phyloP scores from a whole-genome alignment of 768 basidiomycete species.

The Amanita brunnescens region DNA sequence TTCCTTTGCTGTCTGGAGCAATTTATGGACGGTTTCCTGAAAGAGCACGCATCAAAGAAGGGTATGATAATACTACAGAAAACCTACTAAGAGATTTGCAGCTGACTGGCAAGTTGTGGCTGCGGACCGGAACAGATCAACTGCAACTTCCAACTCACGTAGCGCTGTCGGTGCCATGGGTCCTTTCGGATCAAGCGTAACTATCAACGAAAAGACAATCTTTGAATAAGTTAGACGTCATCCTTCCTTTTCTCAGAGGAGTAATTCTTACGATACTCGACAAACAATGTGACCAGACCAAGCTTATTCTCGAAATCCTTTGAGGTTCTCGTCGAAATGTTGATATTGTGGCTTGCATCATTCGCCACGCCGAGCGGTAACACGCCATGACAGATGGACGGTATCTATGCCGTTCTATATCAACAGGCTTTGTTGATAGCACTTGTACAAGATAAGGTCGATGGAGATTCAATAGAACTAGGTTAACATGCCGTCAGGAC shows the following conservation, averaged over 20 bases:
- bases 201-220: slow-evolving; percentile 53
- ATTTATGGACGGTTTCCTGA: slow-evolving; percentile 32
- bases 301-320: slow-evolving; percentile 34
- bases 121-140: slow-evolving; percentile 39
- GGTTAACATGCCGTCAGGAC: not conserved
- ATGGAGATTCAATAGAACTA: slow-evolving; percentile 58
- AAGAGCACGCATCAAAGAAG: not conserved
- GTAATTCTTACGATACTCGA: slow-evolving; percentile 48
- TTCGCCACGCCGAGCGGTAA: slow-evolving; percentile 64
- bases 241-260: not conserved
- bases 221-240: slow-evolving; percentile 15
- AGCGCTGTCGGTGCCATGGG: slow-evolving; percentile 38
- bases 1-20: slow-evolving; percentile 37
- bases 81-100: slow-evolving; percentile 32
- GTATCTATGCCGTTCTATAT: slow-evolving; percentile 53
- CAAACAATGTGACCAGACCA: slow-evolving; percentile 60
- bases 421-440: slow-evolving; percentile 46
- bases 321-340: slow-evolving; percentile 32
- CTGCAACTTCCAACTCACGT: slow-evolving; percentile 37
- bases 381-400: slow-evolving; percentile 63
- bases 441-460: slow-evolving; percentile 62
- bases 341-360: slow-evolving; percentile 42
- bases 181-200: slow-evolving; percentile 39
- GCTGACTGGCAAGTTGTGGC: slow-evolving; percentile 37
- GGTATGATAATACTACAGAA: not conserved